Evolutionary conservation across 1,139 yeast species (phyloP).

Genomic region (Suhomyces bolitotheri): DNA sequence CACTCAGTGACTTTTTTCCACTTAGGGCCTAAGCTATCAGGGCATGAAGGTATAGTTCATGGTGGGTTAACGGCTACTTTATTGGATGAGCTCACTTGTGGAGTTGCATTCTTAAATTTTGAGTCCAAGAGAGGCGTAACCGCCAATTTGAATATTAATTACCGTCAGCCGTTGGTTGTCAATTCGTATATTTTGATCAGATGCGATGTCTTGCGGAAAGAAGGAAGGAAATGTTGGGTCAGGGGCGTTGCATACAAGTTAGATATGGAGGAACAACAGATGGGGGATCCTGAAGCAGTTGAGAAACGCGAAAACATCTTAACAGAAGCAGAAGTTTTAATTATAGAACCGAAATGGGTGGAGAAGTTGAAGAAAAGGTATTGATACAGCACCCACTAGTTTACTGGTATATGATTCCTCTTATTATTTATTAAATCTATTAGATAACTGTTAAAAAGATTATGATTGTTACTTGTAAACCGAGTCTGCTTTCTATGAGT

Average conservation of each 20-base stretch:
- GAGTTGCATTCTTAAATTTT: slow-evolving; percentile 51
- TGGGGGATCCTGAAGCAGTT: slow-evolving; percentile 15
- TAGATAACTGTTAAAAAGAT: too few species aligned
- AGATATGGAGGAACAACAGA: slow-evolving; percentile 17
- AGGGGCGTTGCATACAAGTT: slow-evolving; percentile 37
- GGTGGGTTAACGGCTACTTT: slow-evolving; percentile 58
- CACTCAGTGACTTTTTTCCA: slow-evolving; percentile 44
- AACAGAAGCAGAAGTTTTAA: slow-evolving; percentile 44
- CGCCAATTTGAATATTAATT: slow-evolving; percentile 47
- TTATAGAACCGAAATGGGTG: slow-evolving; percentile 51
- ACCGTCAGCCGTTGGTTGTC: slow-evolving; percentile 40
- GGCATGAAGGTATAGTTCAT: slow-evolving; percentile 54
- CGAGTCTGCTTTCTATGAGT: too few species aligned
- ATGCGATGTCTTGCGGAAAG: slow-evolving; percentile 34
- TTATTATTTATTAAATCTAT: too few species aligned
- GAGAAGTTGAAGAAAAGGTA: slow-evolving; percentile 27
- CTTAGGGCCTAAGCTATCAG: slow-evolving; percentile 47
- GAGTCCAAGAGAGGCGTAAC: slow-evolving; percentile 46
- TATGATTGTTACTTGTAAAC: too few species aligned
- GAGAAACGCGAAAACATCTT: slow-evolving; percentile 30
- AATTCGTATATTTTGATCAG: slow-evolving; percentile 37
- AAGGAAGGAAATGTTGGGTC: slow-evolving; percentile 47
- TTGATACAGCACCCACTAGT: not conserved
- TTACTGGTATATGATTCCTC: too few species aligned
- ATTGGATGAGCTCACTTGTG: slow-evolving; percentile 54